phyloP scores from a whole-genome alignment of 208 protist species.

The Phytomonas francai region DNA sequence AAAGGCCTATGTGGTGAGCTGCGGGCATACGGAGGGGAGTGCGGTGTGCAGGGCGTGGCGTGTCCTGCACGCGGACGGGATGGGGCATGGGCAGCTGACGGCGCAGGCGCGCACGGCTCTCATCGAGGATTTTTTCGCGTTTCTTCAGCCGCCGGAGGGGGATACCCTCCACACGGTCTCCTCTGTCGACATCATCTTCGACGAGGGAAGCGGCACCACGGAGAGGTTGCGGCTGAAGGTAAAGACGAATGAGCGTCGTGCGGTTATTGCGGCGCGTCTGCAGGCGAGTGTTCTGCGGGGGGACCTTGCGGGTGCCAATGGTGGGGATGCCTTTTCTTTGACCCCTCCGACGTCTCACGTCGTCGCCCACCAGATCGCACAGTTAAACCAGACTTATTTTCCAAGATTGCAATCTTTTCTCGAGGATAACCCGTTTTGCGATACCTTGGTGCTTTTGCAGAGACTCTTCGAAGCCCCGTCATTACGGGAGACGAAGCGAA shows the following conservation, averaged over 20 bases:
- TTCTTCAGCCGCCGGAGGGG: constrained; percentile 42
- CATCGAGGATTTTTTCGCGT: constrained; percentile 46
- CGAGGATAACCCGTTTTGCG: constrained; percentile 8
- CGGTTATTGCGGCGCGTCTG: constrained; percentile 24
- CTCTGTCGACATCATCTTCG: constrained; percentile 18
- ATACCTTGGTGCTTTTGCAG: too few species aligned
- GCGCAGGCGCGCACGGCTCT: constrained; percentile 28
- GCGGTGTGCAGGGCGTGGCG: constrained; percentile 68
- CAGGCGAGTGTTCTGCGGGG: constrained; percentile 22
- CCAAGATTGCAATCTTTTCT: constrained; percentile 42
- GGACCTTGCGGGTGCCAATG: constrained; percentile 4
- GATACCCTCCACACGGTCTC: constrained; percentile 24
- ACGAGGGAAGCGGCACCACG: constrained; percentile 29
- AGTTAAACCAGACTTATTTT: constrained; percentile 14
- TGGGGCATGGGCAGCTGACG: not conserved
- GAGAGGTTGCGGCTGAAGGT: constrained; percentile 57
- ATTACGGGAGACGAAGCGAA: constrained; percentile 10
- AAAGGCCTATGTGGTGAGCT: constrained; percentile 62
- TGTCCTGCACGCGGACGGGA: constrained; percentile 30
- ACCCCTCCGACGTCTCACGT: too few species aligned
- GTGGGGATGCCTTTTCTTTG: constrained; percentile 8
- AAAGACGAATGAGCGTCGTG: constrained; percentile 63
- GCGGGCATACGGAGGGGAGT: constrained; percentile 55
- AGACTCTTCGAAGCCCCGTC: too few species aligned
- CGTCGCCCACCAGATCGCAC: too few species aligned